Conservation (phyloP, 2,329 filamentous ascomycete genomes). For the Colletotrichum sp. region DNA sequence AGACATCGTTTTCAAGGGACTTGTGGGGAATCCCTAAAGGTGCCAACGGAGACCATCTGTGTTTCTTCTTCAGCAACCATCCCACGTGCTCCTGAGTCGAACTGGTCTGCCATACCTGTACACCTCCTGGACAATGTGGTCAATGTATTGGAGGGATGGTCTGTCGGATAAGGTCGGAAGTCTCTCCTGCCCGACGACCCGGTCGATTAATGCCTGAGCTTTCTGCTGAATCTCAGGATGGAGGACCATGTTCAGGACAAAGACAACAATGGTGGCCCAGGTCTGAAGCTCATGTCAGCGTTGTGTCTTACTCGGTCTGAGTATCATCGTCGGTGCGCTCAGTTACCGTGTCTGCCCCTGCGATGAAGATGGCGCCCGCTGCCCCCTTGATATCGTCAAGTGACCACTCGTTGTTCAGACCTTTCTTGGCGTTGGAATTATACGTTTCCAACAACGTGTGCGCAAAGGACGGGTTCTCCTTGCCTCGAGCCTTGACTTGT, state of each 20-base stretch:
- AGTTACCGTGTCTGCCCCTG: constrained; percentile 49
- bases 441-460: constrained; percentile 17
- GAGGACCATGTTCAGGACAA: constrained; percentile 21
- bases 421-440: constrained; percentile 3
- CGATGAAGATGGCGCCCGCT: constrained; percentile 51
- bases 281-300: constrained; percentile 37
- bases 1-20: constrained; percentile 59
- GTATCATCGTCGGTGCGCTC: neutral
- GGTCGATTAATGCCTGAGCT: constrained; percentile 49
- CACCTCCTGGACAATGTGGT: constrained; percentile 44
- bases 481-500: constrained; percentile 14
- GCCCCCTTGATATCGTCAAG: constrained; percentile 52
- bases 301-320: neutral
- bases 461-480: constrained; percentile 18
- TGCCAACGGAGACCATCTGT: constrained; percentile 49
- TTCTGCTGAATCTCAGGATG: constrained; percentile 50
- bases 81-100: neutral
- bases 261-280: constrained; percentile 21
- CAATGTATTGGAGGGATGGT: constrained; percentile 44
- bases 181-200: constrained; percentile 47
- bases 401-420: constrained; percentile 14
- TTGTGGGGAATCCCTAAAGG: constrained; percentile 61
- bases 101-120: constrained; percentile 10
- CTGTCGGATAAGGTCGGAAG: constrained; percentile 53
- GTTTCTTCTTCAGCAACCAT: constrained; percentile 5